Evolutionary conservation across 768 basidiomycete genomes (phyloP).

Genomic region (Pulveroboletus sp.): DNA sequence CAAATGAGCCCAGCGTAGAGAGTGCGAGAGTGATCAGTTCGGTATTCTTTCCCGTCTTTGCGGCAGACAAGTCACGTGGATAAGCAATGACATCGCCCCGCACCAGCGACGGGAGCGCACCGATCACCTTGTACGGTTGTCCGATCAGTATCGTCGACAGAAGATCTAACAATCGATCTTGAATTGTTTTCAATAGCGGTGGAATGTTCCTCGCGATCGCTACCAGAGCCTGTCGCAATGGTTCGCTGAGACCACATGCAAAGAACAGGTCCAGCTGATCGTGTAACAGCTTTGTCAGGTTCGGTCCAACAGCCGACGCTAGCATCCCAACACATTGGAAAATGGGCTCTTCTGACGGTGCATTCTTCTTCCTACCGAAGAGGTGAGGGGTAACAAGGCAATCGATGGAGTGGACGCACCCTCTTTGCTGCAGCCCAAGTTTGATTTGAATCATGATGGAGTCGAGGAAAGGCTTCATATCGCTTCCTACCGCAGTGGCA

Average conservation of each 20-base stretch:
- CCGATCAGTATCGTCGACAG: slow-evolving; percentile 78
- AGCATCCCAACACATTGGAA: slow-evolving; percentile 98
- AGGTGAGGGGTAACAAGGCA: slow-evolving; percentile 1
- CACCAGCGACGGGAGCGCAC: slow-evolving; percentile 65
- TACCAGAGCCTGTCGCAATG: slow-evolving; percentile 76
- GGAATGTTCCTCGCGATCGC: slow-evolving; percentile 85
- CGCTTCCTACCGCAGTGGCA: slow-evolving; percentile 83
- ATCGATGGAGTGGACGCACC: slow-evolving; percentile 43
- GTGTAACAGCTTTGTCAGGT: slow-evolving; percentile 90
- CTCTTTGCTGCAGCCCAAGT: slow-evolving; percentile 78
- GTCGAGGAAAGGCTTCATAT: slow-evolving; percentile 95
- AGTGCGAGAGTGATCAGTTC: slow-evolving; percentile 79
- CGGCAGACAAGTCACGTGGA: slow-evolving; percentile 49
- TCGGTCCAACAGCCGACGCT: slow-evolving; percentile 90
- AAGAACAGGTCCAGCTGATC: slow-evolving; percentile 98
- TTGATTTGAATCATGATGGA: slow-evolving; percentile 87
- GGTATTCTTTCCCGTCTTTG: slow-evolving; percentile 54
- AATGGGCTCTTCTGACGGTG: slow-evolving; percentile 89
- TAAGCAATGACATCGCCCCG: slow-evolving; percentile 47
- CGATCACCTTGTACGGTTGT: slow-evolving; percentile 81
- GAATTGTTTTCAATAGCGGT: slow-evolving; percentile 85
- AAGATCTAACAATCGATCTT: slow-evolving; percentile 89
- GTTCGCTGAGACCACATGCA: slow-evolving; percentile 86
- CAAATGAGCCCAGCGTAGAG: slow-evolving; percentile 82
- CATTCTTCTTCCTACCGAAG: slow-evolving; percentile 68